These are phyloP conservation scores for Scheffersomyces segobiensis DNA, from an alignment of 1,139 yeast species.

Conservation along the genomic window DNA sequence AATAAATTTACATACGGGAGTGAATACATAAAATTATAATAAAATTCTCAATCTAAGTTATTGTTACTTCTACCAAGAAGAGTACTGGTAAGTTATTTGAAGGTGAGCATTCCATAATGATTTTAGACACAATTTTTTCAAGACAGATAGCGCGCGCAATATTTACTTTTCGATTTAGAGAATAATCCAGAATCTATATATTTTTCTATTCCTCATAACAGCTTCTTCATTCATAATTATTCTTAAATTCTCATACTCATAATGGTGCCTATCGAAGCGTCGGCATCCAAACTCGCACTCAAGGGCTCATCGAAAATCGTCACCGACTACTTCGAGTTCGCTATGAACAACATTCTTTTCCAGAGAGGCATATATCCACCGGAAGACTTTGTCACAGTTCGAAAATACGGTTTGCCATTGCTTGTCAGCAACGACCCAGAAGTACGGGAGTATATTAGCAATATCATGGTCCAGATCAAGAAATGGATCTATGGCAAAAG, in stretches of 20 bases:
- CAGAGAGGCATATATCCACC: constrained; percentile 91
- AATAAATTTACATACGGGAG: background rate
- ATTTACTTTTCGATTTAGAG: background rate
- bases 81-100: background rate
- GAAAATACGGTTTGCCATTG: constrained; percentile 79
- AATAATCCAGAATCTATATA: background rate
- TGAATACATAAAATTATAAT: too few species aligned
- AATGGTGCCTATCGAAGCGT: background rate
- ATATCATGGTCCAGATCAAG: constrained; percentile 73
- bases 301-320: constrained; percentile 79
- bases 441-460: constrained; percentile 65
- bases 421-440: constrained; percentile 77
- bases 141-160: background rate
- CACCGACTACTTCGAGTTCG: constrained; percentile 81
- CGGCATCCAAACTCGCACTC: constrained; percentile 54
- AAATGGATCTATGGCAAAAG: constrained; percentile 78
- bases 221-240: constrained; percentile 2
- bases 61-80: background rate
- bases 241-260: background rate
- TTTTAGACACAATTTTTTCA: too few species aligned
- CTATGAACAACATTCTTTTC: constrained; percentile 77
- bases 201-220: background rate
- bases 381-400: constrained; percentile 79
- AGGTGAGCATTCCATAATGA: background rate
- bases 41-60: background rate